A percentile compares a stretch with the other conserved stretches of the same genome.
These are phyloP conservation scores for Aspergillus ustus DNA, from an alignment of 2,329 filamentous ascomycete genomes.

Conservation along the genomic window DNA sequence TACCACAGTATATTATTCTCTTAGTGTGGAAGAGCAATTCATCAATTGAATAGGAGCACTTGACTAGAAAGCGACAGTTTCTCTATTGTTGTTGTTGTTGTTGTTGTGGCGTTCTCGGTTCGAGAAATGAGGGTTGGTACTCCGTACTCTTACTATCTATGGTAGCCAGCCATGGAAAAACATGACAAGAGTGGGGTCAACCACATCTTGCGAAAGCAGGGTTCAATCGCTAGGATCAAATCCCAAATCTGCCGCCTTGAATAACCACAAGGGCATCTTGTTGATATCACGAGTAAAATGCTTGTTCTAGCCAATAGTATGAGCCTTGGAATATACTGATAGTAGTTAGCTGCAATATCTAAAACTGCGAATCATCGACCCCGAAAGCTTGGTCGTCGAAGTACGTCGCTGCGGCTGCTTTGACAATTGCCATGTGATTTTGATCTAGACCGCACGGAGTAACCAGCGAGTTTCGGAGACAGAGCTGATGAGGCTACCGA, in stretches of 20 bases:
- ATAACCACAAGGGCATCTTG: not conserved
- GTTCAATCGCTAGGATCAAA: not conserved
- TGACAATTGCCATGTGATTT: not conserved
- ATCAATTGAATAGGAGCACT: no score
- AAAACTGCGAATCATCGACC: not conserved
- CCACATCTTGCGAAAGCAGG: not conserved
- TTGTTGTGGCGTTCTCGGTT: no score
- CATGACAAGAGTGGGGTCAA: not conserved
- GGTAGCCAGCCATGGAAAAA: no score
- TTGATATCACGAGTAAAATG: not conserved
- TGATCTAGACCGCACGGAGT: not conserved
- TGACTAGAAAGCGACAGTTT: no score
- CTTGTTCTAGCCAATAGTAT: not conserved
- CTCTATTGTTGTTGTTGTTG: no score
- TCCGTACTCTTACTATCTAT: no score
- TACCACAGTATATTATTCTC: no score
- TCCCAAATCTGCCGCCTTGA: not conserved
- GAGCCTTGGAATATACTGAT: not conserved
- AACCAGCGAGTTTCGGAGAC: not conserved
- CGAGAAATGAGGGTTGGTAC: no score
- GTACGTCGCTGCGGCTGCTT: not conserved
- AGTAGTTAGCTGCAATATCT: no score
- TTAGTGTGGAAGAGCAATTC: no score
- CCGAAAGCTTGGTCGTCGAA: not conserved
- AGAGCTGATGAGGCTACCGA: not conserved